These are phyloP conservation scores for Sechiopsis laciniata DNA, from an alignment of 306 rosid genomes.

Conservation along the genomic window DNA sequence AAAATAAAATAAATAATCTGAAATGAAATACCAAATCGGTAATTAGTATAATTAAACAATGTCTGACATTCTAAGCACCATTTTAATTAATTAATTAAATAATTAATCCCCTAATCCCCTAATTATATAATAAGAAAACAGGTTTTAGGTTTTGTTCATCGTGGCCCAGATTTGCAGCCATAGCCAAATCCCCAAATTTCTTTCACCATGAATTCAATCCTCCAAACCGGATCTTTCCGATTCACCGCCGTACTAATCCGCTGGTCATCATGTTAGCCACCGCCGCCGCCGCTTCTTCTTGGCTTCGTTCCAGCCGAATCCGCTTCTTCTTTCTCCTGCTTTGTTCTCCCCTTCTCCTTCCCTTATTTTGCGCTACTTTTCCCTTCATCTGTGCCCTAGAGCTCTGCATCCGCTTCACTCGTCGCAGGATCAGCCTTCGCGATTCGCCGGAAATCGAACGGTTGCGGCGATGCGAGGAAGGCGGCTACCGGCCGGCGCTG, in stretches of 20 bases:
- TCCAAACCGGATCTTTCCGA: not conserved
- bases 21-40: too few species aligned
- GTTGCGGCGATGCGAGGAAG: constrained; percentile 23
- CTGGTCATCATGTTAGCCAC: constrained; percentile 21
- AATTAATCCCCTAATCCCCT: too few species aligned
- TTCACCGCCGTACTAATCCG: not conserved
- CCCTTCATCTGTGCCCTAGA: constrained; percentile 24
- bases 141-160: constrained; percentile 7
- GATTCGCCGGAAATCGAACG: constrained; percentile 16
- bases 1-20: not conserved
- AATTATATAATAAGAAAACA: not conserved
- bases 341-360: constrained; percentile 19
- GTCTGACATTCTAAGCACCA: not conserved
- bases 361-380: constrained; percentile 19
- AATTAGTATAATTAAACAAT: not conserved
- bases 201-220: constrained; percentile 7
- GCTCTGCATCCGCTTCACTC: constrained; percentile 19
- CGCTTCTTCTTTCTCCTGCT: constrained; percentile 17
- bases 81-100: not conserved
- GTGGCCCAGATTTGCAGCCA: not conserved
- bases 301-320: constrained; percentile 21
- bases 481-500: not conserved
- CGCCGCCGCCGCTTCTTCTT: constrained; percentile 3
- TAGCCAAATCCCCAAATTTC: not conserved
- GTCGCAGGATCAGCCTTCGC: not conserved